These are phyloP conservation scores for Phytophthora citrophthora DNA, from an alignment of 352 stramenopile genomes.

Conservation along the genomic window DNA sequence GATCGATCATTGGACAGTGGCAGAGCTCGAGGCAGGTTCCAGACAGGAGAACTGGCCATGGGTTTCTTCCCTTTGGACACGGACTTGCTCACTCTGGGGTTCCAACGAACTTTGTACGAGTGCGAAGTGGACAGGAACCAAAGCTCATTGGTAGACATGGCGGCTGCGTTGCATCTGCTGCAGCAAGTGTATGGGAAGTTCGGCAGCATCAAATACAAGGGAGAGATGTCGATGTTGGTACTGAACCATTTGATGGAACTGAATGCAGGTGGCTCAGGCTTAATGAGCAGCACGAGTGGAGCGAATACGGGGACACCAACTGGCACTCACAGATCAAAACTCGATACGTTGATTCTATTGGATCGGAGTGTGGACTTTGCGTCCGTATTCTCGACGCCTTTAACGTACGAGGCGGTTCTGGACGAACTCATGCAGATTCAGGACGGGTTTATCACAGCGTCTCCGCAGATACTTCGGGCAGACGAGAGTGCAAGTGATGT, in stretches of 20 bases:
- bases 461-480: constrained; percentile 45
- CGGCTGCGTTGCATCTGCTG: constrained; percentile 52
- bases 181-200: constrained; percentile 69
- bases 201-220: constrained; percentile 81
- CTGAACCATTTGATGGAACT: constrained; percentile 71
- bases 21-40: constrained; percentile 42
- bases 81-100: constrained; percentile 67
- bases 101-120: constrained; percentile 59
- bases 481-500: constrained; percentile 38
- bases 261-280: constrained; percentile 25
- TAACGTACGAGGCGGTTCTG: constrained; percentile 78
- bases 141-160: constrained; percentile 56
- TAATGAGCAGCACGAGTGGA: constrained; percentile 12
- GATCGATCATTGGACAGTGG: constrained; percentile 48
- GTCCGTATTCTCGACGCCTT: constrained; percentile 64
- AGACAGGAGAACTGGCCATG: constrained; percentile 47
- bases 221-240: constrained; percentile 71
- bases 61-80: constrained; percentile 69
- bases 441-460: constrained; percentile 59
- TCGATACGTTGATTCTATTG: constrained; percentile 74
- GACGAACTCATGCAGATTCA: constrained; percentile 69
- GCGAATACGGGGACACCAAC: constrained; percentile 2
- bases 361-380: constrained; percentile 77
- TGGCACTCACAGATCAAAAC: constrained; percentile 14
- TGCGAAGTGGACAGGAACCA: constrained; percentile 53